These are phyloP conservation scores for Paracamarosporium sp. DNA, from an alignment of 2,329 filamentous ascomycete genomes.

Conservation along the genomic window DNA sequence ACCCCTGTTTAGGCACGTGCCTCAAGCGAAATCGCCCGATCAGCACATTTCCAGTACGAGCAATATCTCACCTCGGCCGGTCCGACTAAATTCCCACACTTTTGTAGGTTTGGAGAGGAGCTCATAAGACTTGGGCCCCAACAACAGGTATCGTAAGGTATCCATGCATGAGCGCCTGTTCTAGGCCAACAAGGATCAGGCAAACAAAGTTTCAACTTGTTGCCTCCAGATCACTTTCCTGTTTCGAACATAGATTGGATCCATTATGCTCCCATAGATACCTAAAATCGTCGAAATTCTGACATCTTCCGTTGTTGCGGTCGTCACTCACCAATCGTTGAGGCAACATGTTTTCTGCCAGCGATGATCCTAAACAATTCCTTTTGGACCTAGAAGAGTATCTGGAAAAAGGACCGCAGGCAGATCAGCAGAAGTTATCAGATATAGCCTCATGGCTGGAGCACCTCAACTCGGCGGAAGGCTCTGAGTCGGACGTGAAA, in stretches of 20 bases:
- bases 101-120: not conserved
- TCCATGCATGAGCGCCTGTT: slow-evolving; percentile 5
- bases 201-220: not conserved
- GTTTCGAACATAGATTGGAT: not conserved
- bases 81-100: not conserved
- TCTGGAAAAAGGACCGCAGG: slow-evolving; percentile 18
- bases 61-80: not conserved
- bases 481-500: slow-evolving; percentile 20
- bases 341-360: slow-evolving; percentile 24
- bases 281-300: not conserved
- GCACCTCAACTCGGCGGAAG: slow-evolving; percentile 13
- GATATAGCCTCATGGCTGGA: slow-evolving; percentile 23
- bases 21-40: not conserved
- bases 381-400: slow-evolving; percentile 23
- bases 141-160: not conserved
- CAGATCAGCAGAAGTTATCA: slow-evolving; percentile 20
- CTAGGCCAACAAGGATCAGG: slow-evolving; percentile 5
- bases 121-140: not conserved
- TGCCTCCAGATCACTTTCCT: not conserved
- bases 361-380: slow-evolving; percentile 22
- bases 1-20: not conserved
- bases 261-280: not conserved
- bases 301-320: not conserved
- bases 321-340: not conserved
- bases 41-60: not conserved